Conservation (phyloP, 306 rosid genomes). For the Pyrus bretschneideri region DNA sequence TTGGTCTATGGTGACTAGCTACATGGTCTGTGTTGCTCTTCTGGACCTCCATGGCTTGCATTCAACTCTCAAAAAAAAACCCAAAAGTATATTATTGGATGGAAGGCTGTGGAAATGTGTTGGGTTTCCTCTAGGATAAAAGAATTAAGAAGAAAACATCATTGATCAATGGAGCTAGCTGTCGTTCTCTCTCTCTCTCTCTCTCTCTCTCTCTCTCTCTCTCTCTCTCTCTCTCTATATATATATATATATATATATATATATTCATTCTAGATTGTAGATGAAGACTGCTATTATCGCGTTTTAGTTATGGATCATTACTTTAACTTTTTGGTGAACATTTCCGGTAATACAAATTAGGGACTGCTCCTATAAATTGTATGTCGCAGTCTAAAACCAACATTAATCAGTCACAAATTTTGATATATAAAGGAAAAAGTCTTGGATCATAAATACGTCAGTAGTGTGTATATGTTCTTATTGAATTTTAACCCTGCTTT, state of each 20-base stretch:
- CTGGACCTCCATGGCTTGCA: constrained; percentile 5
- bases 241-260: background rate
- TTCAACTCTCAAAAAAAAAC: background rate
- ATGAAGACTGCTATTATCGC: background rate
- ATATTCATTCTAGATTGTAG: background rate
- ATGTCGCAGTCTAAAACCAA: too few relatives aligned
- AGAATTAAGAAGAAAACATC: background rate
- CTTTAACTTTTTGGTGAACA: too few relatives aligned
- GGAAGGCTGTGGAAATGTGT: background rate
- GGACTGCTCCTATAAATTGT: too few relatives aligned
- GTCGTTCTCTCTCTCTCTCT: background rate
- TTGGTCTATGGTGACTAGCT: constrained; percentile 25
- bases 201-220: background rate
- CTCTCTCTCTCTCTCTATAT: background rate
- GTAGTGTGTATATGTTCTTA: too few relatives aligned
- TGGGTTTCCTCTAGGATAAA: background rate
- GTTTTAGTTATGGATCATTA: background rate
- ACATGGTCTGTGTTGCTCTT: constrained; percentile 17
- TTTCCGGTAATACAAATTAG: too few relatives aligned
- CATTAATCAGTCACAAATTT: too few relatives aligned
- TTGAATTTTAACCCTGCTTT: too few relatives aligned
- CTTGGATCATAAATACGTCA: too few relatives aligned
- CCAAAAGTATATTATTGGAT: background rate
- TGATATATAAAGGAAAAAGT: too few relatives aligned
- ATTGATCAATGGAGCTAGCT: background rate